Evolutionary conservation across 805 yeast genomes (phyloP).

Genomic region (Myxozyma udenii): DNA sequence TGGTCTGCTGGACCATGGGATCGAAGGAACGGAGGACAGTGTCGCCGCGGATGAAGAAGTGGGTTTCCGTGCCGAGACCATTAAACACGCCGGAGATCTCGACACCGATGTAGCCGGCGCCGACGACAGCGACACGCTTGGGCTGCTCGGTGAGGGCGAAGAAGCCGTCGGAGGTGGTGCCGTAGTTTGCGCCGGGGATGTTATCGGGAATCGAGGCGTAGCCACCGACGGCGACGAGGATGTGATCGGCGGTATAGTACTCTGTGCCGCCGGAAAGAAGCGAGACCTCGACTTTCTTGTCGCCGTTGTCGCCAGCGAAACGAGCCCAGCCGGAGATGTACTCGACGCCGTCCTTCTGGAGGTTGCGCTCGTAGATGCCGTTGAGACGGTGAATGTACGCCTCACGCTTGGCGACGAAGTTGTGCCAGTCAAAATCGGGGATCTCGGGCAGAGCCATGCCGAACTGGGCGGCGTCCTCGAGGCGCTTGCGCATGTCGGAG

Average conservation of each 20-base stretch:
- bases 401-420: constrained; percentile 82
- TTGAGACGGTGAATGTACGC: constrained; percentile 84
- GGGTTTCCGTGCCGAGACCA: constrained; percentile 81
- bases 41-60: constrained; percentile 85
- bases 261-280: constrained; percentile 59
- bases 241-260: constrained; percentile 71
- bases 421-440: constrained; percentile 74
- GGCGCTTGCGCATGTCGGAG: constrained; percentile 76
- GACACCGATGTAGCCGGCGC: constrained; percentile 97
- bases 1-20: constrained; percentile 67
- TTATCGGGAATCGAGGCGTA: constrained; percentile 64
- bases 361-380: constrained; percentile 87
- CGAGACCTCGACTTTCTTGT: constrained; percentile 62
- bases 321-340: constrained; percentile 81
- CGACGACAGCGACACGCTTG: constrained; percentile 87
- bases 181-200: constrained; percentile 78
- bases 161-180: constrained; percentile 87
- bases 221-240: constrained; percentile 93
- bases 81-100: constrained; percentile 94
- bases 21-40: constrained; percentile 88
- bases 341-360: constrained; percentile 86
- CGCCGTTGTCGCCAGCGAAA: constrained; percentile 58
- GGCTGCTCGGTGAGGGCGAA: constrained; percentile 81
- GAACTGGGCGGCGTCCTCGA: constrained; percentile 73
- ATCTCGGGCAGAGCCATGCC: constrained; percentile 66